These are phyloP conservation scores for Penicillium argentinense DNA, from an alignment of 495 filamentous ascomycete species.

Conservation along the genomic window DNA sequence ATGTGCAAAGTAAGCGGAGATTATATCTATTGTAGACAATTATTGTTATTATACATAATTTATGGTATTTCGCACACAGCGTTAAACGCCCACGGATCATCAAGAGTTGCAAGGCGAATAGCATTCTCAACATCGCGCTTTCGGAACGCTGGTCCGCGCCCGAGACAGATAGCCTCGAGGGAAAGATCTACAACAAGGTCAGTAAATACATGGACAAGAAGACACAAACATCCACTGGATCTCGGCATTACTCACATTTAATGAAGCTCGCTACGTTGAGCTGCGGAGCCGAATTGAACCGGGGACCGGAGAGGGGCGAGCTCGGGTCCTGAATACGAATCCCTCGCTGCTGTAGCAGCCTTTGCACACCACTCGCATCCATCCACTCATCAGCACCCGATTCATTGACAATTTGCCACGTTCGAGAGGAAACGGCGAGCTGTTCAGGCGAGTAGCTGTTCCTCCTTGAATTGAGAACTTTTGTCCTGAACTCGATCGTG, in stretches of 20 bases:
- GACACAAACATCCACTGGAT: neutral
- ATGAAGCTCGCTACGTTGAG: slow-evolving; percentile 23
- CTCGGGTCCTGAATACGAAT: slow-evolving; percentile 13
- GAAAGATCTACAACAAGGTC: slow-evolving; percentile 21
- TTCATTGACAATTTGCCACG: slow-evolving; percentile 24
- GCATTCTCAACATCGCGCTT: slow-evolving; percentile 33
- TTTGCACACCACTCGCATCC: slow-evolving; percentile 30
- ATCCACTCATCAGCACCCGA: slow-evolving; percentile 23
- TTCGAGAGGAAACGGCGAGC: slow-evolving; percentile 14
- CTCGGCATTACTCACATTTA: slow-evolving; percentile 21
- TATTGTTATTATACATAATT: too few relatives aligned
- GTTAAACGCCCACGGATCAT: slow-evolving; percentile 21
- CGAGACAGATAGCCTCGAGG: slow-evolving; percentile 22
- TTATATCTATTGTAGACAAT: too few relatives aligned
- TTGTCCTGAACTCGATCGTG: slow-evolving; percentile 21
- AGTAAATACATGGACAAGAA: slow-evolving; percentile 14
- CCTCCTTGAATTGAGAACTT: slow-evolving; percentile 19
- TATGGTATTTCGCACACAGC: too few relatives aligned
- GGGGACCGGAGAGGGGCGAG: slow-evolving; percentile 10
- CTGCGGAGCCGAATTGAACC: slow-evolving; percentile 7
- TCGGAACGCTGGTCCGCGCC: slow-evolving; percentile 28
- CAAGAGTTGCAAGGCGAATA: slow-evolving; percentile 21
- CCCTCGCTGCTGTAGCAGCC: slow-evolving; percentile 19
- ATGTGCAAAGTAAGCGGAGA: too few relatives aligned
- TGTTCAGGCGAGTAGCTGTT: slow-evolving; percentile 14